Conservation (phyloP, 2,329 filamentous ascomycete species). For the Alternaria alternata region DNA sequence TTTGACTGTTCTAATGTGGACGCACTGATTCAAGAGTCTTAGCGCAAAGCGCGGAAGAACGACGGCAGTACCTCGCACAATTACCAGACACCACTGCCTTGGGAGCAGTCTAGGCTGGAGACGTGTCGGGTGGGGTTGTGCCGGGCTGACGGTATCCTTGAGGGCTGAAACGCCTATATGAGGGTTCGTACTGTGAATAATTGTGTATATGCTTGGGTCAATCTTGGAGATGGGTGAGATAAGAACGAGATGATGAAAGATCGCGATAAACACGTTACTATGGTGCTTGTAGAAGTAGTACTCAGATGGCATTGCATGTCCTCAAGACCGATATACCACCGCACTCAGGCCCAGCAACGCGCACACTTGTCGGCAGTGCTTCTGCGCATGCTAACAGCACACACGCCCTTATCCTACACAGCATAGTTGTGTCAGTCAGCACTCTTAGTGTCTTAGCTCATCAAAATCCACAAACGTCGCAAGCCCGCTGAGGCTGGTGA, state of each 20-base stretch:
- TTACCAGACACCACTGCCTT: slow-evolving; percentile 4
- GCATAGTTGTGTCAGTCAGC: slow-evolving; percentile 30
- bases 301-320: background rate
- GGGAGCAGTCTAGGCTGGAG: background rate
- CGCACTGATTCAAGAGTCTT: background rate
- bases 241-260: background rate
- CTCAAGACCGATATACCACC: background rate
- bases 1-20: background rate
- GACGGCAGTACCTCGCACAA: slow-evolving; percentile 6
- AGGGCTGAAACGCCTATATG: slow-evolving; percentile 2
- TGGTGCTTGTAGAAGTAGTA: background rate
- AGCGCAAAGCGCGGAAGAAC: background rate
- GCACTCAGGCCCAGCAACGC: slow-evolving; percentile 2
- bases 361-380: background rate
- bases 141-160: background rate
- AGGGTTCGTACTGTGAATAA: background rate
- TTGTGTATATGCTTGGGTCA: background rate
- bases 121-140: background rate
- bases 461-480: slow-evolving; percentile 14
- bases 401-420: slow-evolving; percentile 13
- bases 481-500: slow-evolving; percentile 36
- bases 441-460: background rate
- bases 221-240: background rate
- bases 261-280: background rate
- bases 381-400: background rate